Conservation (phyloP, 2,329 filamentous ascomycete species). For the Volutella citrinella region DNA sequence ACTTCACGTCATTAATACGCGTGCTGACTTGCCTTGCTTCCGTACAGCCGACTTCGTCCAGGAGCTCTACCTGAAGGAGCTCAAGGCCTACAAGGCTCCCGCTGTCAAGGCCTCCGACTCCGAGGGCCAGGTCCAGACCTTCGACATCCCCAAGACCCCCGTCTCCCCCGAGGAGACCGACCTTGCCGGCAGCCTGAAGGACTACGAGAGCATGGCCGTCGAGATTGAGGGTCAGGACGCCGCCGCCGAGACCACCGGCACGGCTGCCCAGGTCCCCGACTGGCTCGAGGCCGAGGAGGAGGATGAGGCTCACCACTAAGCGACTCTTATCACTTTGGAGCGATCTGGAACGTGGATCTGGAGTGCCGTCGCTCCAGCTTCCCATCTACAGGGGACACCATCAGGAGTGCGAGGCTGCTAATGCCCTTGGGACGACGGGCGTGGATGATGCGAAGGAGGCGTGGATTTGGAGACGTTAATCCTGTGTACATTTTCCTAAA, state of each 20-base stretch:
- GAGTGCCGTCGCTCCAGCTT: slow-evolving; percentile 7
- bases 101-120: slow-evolving; percentile 81
- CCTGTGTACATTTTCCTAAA: slow-evolving; percentile 37
- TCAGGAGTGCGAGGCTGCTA: no score
- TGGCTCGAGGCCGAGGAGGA: slow-evolving; percentile 85
- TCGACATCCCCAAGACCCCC: slow-evolving; percentile 75
- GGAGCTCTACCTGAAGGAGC: slow-evolving; percentile 94
- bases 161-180: slow-evolving; percentile 90
- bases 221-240: slow-evolving; percentile 87
- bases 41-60: slow-evolving; percentile 88
- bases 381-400: no score
- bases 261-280: slow-evolving; percentile 57
- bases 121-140: slow-evolving; percentile 88
- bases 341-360: slow-evolving; percentile 6
- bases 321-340: slow-evolving; percentile 8
- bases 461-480: slow-evolving; percentile 26
- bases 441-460: no score
- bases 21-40: no score
- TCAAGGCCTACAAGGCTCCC: slow-evolving; percentile 90
- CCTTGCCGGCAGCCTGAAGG: slow-evolving; percentile 85
- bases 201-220: slow-evolving; percentile 91
- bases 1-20: slow-evolving; percentile 9
- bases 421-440: no score
- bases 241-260: slow-evolving; percentile 54
- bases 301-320: slow-evolving; percentile 51